Conservation (phyloP, 2,329 filamentous ascomycete genomes). For the Colletotrichum magnum region DNA sequence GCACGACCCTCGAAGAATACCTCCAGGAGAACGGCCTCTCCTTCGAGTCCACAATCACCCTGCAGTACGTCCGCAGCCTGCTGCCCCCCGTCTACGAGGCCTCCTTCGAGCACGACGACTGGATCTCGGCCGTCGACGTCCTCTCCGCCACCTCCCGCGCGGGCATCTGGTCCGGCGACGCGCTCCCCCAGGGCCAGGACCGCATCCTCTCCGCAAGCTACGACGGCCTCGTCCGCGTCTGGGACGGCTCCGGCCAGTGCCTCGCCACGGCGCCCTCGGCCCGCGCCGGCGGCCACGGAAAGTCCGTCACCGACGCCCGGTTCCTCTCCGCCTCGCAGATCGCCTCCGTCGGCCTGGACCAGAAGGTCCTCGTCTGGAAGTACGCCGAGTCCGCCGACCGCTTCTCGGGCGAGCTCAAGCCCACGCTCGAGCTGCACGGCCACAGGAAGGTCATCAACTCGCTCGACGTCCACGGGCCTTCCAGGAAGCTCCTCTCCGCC, state of each 20-base stretch:
- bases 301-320: slow-evolving; percentile 84
- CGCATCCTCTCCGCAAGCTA: slow-evolving; percentile 93
- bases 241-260: slow-evolving; percentile 90
- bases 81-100: slow-evolving; percentile 91
- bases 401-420: slow-evolving; percentile 74
- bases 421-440: slow-evolving; percentile 85
- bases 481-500: slow-evolving; percentile 86
- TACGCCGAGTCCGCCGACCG: slow-evolving; percentile 78
- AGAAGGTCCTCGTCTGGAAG: slow-evolving; percentile 91
- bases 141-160: slow-evolving; percentile 77
- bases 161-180: slow-evolving; percentile 67
- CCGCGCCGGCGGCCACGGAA: slow-evolving; percentile 79
- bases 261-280: slow-evolving; percentile 81
- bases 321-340: slow-evolving; percentile 85
- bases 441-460: slow-evolving; percentile 83
- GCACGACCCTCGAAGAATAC: slow-evolving; percentile 91
- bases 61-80: slow-evolving; percentile 94
- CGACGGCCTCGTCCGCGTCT: slow-evolving; percentile 89
- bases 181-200: slow-evolving; percentile 70
- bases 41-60: slow-evolving; percentile 85
- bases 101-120: slow-evolving; percentile 97
- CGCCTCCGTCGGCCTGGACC: slow-evolving; percentile 86
- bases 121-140: slow-evolving; percentile 91
- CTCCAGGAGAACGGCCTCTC: slow-evolving; percentile 89
- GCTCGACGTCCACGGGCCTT: slow-evolving; percentile 79